Evolutionary conservation across 305 asterid species (phyloP), one percentile per base, ranked within the genome.

Genomic region (Rubia peregrina): DNA sequence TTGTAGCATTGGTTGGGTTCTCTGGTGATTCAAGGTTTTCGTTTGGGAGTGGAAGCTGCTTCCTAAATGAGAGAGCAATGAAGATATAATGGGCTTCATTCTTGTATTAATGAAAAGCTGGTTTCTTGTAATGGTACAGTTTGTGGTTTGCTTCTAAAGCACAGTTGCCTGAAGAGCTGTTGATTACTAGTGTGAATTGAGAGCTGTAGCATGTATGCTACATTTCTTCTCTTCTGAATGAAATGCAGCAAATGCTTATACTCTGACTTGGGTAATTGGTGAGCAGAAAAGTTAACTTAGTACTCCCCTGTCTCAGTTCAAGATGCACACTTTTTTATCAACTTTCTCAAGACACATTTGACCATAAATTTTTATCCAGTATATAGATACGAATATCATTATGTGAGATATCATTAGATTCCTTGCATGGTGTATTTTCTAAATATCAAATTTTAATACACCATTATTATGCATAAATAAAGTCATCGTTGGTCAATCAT

Each of bases 11-110:
- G 17, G 30, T 13, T 46, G 61, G 0, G 62, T 48, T 49, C 8
- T 30, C n/a, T n/a, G 24, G 42, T 38, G 36, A 67, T 6, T 46
- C 7, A 24, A 67, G 51, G 40, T 21, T 16, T 65, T 65, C 3
- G 8, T 19, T 40, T 3, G 9, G 24, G 13, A 8, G 41, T 68
- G 9, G 48, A 68, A 68, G 71, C 69, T 72, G 3, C 75, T n/a
- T 36, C 38, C 56, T 16, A 21, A 42, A 65, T 30, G 38, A 13
- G 57, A 72, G 44, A 22, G 21, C n/a, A 55, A 17, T 55, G 60
- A 11, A 24, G 71, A 73, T 5, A 41, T 12, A 22, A 38, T 4
- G 24, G 6, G 66, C 17, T 71, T 49, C 16, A 19, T 33, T 11
- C 40, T 62, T 44, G 53, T 5, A 6, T 21, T 16, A 9, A 42